Conservation (phyloP, 352 stramenopile species). For the Plasmopara halstedii region DNA sequence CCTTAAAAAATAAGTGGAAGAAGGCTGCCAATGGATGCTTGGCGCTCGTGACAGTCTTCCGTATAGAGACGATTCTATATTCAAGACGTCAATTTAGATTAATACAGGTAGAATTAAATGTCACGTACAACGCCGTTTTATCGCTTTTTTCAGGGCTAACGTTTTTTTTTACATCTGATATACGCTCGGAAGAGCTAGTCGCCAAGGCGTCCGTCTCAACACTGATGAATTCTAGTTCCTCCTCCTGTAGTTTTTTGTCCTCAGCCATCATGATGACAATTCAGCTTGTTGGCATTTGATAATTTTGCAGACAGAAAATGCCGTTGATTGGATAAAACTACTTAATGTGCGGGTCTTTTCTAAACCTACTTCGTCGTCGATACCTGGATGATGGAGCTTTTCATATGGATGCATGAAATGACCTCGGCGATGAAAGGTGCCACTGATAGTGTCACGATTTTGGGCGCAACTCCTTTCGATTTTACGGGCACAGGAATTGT, state of each 20-base stretch:
- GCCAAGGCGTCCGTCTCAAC: conserved; percentile 31
- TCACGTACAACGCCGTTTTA: conserved; percentile 54
- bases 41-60: conserved; percentile 56
- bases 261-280: conserved; percentile 40
- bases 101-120: background rate
- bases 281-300: conserved; percentile 6
- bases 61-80: conserved; percentile 58
- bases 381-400: conserved; percentile 79
- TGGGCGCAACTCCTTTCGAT: conserved; percentile 27
- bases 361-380: conserved; percentile 67
- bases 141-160: conserved; percentile 27
- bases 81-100: conserved; percentile 9
- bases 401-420: conserved; percentile 85
- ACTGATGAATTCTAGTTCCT: conserved; percentile 77
- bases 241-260: conserved; percentile 54
- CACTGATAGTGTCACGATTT: conserved; percentile 82
- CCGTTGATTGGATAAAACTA: conserved; percentile 26
- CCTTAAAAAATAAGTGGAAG: conserved; percentile 97
- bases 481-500: conserved; percentile 56
- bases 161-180: conserved; percentile 12
- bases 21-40: conserved; percentile 92
- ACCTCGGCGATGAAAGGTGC: conserved; percentile 84
- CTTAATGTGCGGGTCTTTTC: conserved; percentile 7
- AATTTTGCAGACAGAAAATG: conserved; percentile 5
- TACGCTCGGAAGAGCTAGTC: conserved; percentile 4